Evolutionary conservation across 176 grass and related monocot genomes (phyloP).

Genomic region (Olyra latifolia): DNA sequence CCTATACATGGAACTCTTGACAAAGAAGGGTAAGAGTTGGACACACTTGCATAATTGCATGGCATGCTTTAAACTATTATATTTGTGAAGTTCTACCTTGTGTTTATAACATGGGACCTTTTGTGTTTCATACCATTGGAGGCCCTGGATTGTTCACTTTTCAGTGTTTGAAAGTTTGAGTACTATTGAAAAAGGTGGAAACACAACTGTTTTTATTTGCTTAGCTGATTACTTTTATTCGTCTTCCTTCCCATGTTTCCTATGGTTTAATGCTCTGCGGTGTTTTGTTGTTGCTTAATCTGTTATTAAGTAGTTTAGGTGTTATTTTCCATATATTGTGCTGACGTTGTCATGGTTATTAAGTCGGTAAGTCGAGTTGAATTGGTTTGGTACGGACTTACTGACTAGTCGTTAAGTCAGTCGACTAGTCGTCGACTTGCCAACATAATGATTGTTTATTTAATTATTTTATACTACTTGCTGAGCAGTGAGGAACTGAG

Average conservation of each 20-base stretch:
- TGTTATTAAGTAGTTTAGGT: not conserved
- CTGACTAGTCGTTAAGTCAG: no score
- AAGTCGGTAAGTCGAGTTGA: no score
- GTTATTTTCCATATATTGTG: not conserved
- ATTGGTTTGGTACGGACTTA: no score
- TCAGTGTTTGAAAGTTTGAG: not conserved
- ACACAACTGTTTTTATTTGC: not conserved
- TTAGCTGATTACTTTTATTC: not conserved
- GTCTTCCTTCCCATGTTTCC: not conserved
- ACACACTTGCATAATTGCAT: not conserved
- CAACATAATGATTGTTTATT: no score
- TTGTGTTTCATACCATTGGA: not conserved
- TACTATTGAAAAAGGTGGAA: not conserved
- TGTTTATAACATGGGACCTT: not conserved
- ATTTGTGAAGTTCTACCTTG: not conserved
- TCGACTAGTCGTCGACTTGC: no score
- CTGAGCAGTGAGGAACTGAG: no score
- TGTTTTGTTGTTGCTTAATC: slow-evolving; percentile 7
- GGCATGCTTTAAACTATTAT: not conserved
- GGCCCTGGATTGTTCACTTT: not conserved
- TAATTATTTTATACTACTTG: no score
- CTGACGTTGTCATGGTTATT: no score
- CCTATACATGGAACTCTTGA: slow-evolving; percentile 75
- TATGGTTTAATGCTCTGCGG: not conserved
- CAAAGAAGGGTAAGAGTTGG: slow-evolving; percentile 68